Base-by-base conservation (phyloP, 2,329 filamentous ascomycete genomes). In the Paramyrothecium roridum region DNA sequence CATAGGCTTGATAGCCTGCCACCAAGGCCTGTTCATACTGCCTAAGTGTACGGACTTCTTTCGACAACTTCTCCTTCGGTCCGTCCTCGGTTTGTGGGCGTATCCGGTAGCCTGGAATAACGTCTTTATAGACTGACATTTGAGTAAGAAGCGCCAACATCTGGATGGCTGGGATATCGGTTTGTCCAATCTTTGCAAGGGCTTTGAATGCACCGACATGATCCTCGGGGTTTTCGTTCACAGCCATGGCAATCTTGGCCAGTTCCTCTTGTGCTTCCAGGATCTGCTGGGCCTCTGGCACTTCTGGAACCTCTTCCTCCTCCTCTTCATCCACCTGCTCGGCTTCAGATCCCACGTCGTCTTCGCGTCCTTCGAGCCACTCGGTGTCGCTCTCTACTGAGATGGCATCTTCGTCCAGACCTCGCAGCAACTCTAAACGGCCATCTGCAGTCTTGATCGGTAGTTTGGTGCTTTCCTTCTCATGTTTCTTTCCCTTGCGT, bases 61-160 rank as follows among this genome's bases (percentile, higher is more conserved):
- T 97, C 6, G 93, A 96, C 2, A 98, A 76, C 70, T 96, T 96
- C 60, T 87, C 87, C 56, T 83, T 82, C 67, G 88, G 80, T 48
- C 88, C 85, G 33, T 91, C 88, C 57, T 96, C 91, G 1, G 82
- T 79, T 3, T 91, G 77, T 1, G 91, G 89, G 19, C 95, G 87
- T 76, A 99, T 98, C 57, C 95, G 84, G 71, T 99, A 99, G 21
- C 95, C 95, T 0, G 95, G 95, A 56, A 99, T 98, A 49, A 97
- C 84, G 72, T 98, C 95, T 71, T 93, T 96, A 79, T 93, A 99
- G 13, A 98, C 86, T 1, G 93, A 84, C 69, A 95, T 82, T 73
- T 97, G 93, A 21, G 95, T 91, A 50, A 88, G 90, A 60, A 99
- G 77, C 8, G 90, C 87, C 57, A 99, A 80, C 73, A 96, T 96